Evolutionary conservation across 768 basidiomycete genomes (phyloP).

Genomic region (Boletales sp.): DNA sequence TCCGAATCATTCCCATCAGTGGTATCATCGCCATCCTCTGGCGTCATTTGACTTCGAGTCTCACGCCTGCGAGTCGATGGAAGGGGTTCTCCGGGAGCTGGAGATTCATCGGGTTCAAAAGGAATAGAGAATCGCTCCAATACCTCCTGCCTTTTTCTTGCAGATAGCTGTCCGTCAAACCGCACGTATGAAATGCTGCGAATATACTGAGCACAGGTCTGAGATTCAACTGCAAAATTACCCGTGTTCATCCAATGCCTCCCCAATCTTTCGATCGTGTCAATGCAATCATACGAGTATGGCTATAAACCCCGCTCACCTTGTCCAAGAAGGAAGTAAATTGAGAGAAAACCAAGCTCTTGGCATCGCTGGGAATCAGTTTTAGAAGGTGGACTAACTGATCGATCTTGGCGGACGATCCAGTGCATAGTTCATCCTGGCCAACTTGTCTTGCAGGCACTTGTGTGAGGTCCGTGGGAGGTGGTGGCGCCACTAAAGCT

Average conservation of each 20-base stretch:
- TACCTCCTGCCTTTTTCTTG: constrained; percentile 71
- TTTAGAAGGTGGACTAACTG: constrained; percentile 72
- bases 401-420: constrained; percentile 82
- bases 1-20: constrained; percentile 33
- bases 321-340: constrained; percentile 85
- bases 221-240: constrained; percentile 23
- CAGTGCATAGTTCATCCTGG: constrained; percentile 39
- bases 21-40: constrained; percentile 9
- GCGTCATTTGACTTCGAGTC: constrained; percentile 1
- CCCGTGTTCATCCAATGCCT: constrained; percentile 64
- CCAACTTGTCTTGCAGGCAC: constrained; percentile 40
- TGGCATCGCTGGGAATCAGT: constrained; percentile 65
- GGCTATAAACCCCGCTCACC: constrained; percentile 32
- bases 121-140: constrained; percentile 73
- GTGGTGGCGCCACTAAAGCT: constrained; percentile 60
- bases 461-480: constrained; percentile 69
- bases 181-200: constrained; percentile 69
- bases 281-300: not conserved
- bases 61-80: constrained; percentile 7
- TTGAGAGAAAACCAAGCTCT: constrained; percentile 86
- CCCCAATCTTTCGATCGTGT: constrained; percentile 55
- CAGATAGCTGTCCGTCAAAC: constrained; percentile 87
- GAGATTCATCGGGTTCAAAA: constrained; percentile 35
- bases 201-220: constrained; percentile 2
- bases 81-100: constrained; percentile 14